Conservation (phyloP, 495 filamentous ascomycete genomes). For the Xylona heveae region DNA sequence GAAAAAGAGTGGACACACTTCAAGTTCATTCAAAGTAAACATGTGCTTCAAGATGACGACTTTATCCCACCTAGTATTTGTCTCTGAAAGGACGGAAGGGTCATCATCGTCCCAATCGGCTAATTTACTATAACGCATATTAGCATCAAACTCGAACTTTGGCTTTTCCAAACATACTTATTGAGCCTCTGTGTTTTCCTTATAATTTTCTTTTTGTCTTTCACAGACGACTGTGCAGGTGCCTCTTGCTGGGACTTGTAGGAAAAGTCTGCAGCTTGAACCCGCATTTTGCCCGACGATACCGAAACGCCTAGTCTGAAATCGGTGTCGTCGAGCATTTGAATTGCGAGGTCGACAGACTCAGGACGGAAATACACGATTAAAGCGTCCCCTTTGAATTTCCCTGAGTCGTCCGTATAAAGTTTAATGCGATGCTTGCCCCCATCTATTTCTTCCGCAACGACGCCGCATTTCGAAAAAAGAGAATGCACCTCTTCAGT, state of each 20-base stretch:
- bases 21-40: slow-evolving; percentile 76
- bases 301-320: slow-evolving; percentile 42
- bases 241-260: slow-evolving; percentile 57
- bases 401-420: slow-evolving; percentile 62
- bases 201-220: slow-evolving; percentile 71
- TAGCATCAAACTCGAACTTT: too few relatives aligned
- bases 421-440: slow-evolving; percentile 78
- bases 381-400: slow-evolving; percentile 82
- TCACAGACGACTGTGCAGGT: slow-evolving; percentile 22
- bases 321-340: slow-evolving; percentile 77
- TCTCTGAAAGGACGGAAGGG: slow-evolving; percentile 30
- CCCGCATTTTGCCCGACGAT: slow-evolving; percentile 44
- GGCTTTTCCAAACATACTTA: too few relatives aligned
- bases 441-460: slow-evolving; percentile 81
- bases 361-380: slow-evolving; percentile 89
- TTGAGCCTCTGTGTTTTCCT: slow-evolving; percentile 72
- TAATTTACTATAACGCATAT: slow-evolving; percentile 41
- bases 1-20: slow-evolving; percentile 18
- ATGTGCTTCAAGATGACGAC: slow-evolving; percentile 80
- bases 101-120: slow-evolving; percentile 91
- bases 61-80: slow-evolving; percentile 45
- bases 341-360: slow-evolving; percentile 71
- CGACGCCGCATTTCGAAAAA: slow-evolving; percentile 81
- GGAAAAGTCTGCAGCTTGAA: slow-evolving; percentile 66
- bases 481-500: slow-evolving; percentile 59